These are phyloP conservation scores for Canavalia ensiformis DNA, from an alignment of 306 rosid genomes.

Conservation along the genomic window DNA sequence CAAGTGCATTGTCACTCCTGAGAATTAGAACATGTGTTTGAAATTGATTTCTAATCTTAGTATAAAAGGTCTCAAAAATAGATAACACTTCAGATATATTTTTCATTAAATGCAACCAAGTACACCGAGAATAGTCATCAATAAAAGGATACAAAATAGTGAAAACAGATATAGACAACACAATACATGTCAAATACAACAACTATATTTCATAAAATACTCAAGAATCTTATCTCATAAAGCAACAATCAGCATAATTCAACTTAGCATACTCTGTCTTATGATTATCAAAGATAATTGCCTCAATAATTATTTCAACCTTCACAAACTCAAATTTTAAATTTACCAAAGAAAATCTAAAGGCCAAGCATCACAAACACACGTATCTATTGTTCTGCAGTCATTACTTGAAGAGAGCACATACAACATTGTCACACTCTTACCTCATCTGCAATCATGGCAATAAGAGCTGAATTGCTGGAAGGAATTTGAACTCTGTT, in stretches of 20 bases:
- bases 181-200: not conserved
- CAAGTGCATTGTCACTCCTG: too few species aligned
- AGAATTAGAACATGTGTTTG: too few species aligned
- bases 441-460: constrained; percentile 98
- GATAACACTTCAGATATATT: too few species aligned
- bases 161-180: not conserved
- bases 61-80: too few species aligned
- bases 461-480: constrained; percentile 74
- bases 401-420: not conserved
- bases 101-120: too few species aligned
- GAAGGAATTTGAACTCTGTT: constrained; percentile 68
- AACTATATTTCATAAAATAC: not conserved
- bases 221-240: constrained; percentile 4
- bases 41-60: too few species aligned
- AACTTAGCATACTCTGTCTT: constrained; percentile 18
- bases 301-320: constrained; percentile 30
- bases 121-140: too few species aligned
- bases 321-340: constrained; percentile 5
- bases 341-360: not conserved
- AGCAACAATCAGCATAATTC: not conserved
- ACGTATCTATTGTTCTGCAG: not conserved
- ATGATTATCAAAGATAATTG: not conserved
- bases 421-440: not conserved
- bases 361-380: not conserved
- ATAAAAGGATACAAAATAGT: too few species aligned